Evolutionary conservation across 257 asterid genomes (phyloP), one percentile per base, ranked within the genome.

Genomic region (Nicotiana undulata): DNA sequence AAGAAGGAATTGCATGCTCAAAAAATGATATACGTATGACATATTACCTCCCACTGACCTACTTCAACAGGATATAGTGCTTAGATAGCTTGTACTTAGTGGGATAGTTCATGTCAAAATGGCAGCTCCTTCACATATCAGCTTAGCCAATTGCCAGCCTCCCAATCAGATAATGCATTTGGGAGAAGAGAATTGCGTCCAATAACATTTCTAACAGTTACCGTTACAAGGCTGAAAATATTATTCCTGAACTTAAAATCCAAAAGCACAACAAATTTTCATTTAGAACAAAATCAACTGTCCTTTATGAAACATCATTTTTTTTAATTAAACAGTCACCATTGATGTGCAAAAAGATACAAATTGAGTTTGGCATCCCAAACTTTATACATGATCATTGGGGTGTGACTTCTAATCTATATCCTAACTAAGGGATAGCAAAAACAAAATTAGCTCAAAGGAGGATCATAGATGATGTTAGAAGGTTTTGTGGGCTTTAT

Each of bases 1-100:
- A 52, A 20, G 11, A 68, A 68, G 31, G 56, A 68, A 68, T 68
- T 31, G n/a, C 53, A 34, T 67, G 17, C 29, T n/a, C 34, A 22
- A 44, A 44, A 40, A 51, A 51, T 51, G 13, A 51, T 51, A 51
- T 13, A 3, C 49, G 49, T 40, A 67, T 37, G 53, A 44, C 3
- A 44, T 68, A 40, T 20, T 46, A 72, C 37, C 37, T 46, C 78
- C 60, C 78, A 46, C 78, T 72, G 40, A 72, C 78, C 78, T 44
- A 44, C 77, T 70, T 70, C 77, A 70, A 44, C 34, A 20, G 77
- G 46, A 40, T 28, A 28, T 70, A 40, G 20, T 40, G 20, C 11
- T 4, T 13, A 51, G 56, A 51, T 51, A 51, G 56, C 56, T 70
- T 72, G 78, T 6, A 24, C 22, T 72, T 56, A 70, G 60, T 72